phyloP scores from a whole-genome alignment of 495 filamentous ascomycete genomes.

The Haplographium delicatum region DNA sequence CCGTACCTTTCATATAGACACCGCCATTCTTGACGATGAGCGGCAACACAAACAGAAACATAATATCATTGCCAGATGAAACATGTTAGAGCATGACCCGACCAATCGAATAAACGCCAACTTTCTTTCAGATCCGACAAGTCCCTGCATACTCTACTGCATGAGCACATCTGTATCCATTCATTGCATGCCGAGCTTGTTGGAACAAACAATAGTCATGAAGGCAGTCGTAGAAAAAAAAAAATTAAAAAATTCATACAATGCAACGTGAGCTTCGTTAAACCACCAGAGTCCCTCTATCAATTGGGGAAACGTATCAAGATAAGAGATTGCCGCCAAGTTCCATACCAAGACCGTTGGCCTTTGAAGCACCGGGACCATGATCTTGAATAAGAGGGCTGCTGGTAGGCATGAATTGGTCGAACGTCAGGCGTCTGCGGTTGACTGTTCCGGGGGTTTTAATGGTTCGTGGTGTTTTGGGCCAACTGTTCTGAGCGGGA shows the following conservation, averaged over 20 bases:
- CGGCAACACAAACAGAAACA: no score
- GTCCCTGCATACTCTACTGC: background rate
- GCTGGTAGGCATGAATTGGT: slow-evolving; percentile 42
- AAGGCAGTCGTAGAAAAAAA: background rate
- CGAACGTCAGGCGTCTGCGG: slow-evolving; percentile 60
- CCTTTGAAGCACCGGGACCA: slow-evolving; percentile 13
- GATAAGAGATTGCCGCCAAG: slow-evolving; percentile 51
- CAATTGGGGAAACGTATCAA: slow-evolving; percentile 17
- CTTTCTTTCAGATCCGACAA: background rate
- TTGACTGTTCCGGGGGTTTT: slow-evolving; percentile 51
- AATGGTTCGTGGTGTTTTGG: slow-evolving; percentile 42
- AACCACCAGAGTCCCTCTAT: background rate
- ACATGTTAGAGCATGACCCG: no score
- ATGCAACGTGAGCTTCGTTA: slow-evolving; percentile 14
- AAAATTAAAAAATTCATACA: slow-evolving; percentile 16
- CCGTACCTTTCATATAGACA: no score
- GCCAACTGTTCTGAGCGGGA: slow-evolving; percentile 80
- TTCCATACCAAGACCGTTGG: slow-evolving; percentile 46
- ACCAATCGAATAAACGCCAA: no score
- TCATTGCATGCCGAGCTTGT: background rate
- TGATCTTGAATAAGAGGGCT: no score
- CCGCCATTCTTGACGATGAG: no score
- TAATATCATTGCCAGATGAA: no score
- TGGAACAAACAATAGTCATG: slow-evolving; percentile 3
- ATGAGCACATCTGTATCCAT: background rate